Conservation (phyloP, 140 eudicot species). For the Ambrosia hybrid region DNA sequence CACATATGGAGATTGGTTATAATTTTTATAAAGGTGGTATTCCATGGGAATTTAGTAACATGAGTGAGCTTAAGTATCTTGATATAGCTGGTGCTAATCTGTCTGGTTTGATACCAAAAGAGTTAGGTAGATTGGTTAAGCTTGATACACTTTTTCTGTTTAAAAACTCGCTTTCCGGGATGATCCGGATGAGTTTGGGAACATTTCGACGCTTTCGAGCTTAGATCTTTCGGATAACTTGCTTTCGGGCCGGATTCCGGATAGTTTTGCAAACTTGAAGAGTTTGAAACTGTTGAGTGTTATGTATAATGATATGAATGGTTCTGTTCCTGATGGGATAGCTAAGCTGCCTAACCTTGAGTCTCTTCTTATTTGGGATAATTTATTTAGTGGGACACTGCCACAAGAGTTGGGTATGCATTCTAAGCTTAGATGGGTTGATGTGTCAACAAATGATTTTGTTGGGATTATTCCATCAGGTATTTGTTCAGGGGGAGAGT, state of each 20-base stretch:
- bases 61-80: conserved; percentile 83
- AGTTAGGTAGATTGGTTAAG: conserved; percentile 62
- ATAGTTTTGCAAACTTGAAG: conserved; percentile 59
- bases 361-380: conserved; percentile 80
- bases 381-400: conserved; percentile 70
- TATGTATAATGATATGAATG: conserved; percentile 77
- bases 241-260: conserved; percentile 83
- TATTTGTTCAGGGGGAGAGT: conserved; percentile 68
- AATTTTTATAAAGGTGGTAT: conserved; percentile 66
- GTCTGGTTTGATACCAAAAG: conserved; percentile 71
- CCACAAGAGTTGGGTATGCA: conserved; percentile 72
- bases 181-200: conserved; percentile 56
- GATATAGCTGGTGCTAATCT: conserved; percentile 91
- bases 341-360: conserved; percentile 77
- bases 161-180: conserved; percentile 64
- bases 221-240: conserved; percentile 92
- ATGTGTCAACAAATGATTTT: conserved; percentile 86
- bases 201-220: conserved; percentile 51
- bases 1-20: conserved; percentile 95
- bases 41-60: conserved; percentile 88
- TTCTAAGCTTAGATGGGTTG: conserved; percentile 75
- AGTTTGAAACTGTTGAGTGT: conserved; percentile 70
- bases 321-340: conserved; percentile 76
- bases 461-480: conserved; percentile 64
- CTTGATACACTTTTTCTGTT: conserved; percentile 79